These are phyloP conservation scores for Puccinia triticina DNA, from an alignment of 1,284 basidiomycete species.

Conservation along the genomic window DNA sequence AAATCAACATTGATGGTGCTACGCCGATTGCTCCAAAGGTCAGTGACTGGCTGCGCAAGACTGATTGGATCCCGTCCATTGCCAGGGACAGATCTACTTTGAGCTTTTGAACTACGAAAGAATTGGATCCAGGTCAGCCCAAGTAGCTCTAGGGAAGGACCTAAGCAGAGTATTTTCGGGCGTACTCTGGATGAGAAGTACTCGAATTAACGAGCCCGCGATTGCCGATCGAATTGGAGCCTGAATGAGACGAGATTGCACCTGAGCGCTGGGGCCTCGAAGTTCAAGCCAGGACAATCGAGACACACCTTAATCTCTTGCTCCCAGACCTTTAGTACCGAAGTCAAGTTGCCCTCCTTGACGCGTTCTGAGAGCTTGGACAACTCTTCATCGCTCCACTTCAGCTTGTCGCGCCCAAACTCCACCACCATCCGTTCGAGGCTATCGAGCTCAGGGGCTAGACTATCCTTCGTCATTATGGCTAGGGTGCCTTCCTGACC, in stretches of 20 bases:
- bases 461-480: slow-evolving; percentile 74
- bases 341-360: slow-evolving; percentile 79
- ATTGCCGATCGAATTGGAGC: slow-evolving; percentile 79
- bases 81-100: slow-evolving; percentile 78
- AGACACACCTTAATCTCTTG: slow-evolving; percentile 73
- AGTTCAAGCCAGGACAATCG: not conserved
- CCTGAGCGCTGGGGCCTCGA: slow-evolving; percentile 15
- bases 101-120: slow-evolving; percentile 39
- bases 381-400: slow-evolving; percentile 69
- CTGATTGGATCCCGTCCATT: slow-evolving; percentile 81
- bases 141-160: not conserved
- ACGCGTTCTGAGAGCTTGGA: slow-evolving; percentile 71
- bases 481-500: slow-evolving; percentile 71
- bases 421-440: slow-evolving; percentile 89
- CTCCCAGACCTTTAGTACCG: slow-evolving; percentile 86
- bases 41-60: slow-evolving; percentile 90
- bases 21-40: slow-evolving; percentile 97
- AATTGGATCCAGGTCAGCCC: not conserved
- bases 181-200: slow-evolving; percentile 94
- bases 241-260: slow-evolving; percentile 54
- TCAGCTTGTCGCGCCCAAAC: slow-evolving; percentile 77
- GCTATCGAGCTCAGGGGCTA: slow-evolving; percentile 64
- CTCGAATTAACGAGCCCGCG: slow-evolving; percentile 78
- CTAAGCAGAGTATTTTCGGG: slow-evolving; percentile 63
- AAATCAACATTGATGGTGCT: slow-evolving; percentile 80